phyloP scores from a whole-genome alignment of 140 eudicot species.

The Stevia rebaudiana region DNA sequence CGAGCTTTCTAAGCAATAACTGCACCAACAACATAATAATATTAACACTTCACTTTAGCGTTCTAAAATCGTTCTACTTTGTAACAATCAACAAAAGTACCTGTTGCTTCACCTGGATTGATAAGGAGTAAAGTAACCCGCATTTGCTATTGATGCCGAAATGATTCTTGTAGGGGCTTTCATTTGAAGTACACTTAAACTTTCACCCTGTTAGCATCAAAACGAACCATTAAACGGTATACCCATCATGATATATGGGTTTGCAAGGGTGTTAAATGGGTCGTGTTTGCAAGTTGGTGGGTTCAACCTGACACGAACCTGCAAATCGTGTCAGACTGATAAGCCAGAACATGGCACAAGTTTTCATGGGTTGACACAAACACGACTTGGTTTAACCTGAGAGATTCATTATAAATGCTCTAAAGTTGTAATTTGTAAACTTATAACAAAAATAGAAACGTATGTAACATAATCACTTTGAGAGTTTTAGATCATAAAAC shows the following conservation, averaged over 20 bases:
- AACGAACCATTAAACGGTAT: background rate
- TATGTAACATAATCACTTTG: no score
- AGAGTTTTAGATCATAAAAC: no score
- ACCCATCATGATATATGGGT: background rate
- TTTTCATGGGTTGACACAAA: no score
- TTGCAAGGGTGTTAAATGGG: background rate
- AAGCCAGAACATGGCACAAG: no score
- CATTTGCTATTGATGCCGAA: conserved; percentile 65
- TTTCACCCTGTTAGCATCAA: conserved; percentile 53
- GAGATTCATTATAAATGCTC: no score
- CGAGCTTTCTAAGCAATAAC: conserved; percentile 86
- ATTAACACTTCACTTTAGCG: conserved; percentile 21
- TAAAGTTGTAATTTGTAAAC: no score
- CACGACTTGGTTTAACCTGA: no score
- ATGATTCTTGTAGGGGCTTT: conserved; percentile 51
- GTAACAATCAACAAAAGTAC: conserved; percentile 46
- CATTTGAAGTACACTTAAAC: conserved; percentile 52
- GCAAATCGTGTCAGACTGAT: no score
- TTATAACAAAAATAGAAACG: no score
- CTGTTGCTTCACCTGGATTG: conserved; percentile 98
- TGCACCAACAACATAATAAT: conserved; percentile 15
- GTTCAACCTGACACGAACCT: no score
- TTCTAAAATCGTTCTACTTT: background rate
- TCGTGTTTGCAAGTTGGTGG: no score
- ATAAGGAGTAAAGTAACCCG: conserved; percentile 78